Percentiles rank a stretch among this genome's conserved stretches.
phyloP scores from a whole-genome alignment of 768 basidiomycete species.

The Termitomyces sp. region DNA sequence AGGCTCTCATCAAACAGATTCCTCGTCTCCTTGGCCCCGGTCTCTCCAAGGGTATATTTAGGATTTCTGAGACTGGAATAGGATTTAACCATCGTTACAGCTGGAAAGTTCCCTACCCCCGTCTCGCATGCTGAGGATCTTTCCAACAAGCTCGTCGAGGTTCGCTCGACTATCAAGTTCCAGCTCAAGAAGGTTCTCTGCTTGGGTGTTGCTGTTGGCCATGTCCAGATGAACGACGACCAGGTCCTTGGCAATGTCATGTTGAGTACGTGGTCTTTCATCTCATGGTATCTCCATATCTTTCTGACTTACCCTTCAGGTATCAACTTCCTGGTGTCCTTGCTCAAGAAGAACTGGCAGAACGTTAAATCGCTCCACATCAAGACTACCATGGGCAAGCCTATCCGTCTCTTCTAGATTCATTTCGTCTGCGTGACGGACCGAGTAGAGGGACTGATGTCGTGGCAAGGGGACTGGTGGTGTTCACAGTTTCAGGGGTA shows the following conservation, averaged over 20 bases:
- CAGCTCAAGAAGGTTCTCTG: slow-evolving; percentile 99
- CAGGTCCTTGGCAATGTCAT: slow-evolving; percentile 97
- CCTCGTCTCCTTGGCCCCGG: slow-evolving; percentile 99
- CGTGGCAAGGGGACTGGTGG: slow-evolving; percentile 10
- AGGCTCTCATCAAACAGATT: slow-evolving; percentile 98
- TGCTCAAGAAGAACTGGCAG: slow-evolving; percentile 99
- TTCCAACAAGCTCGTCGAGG: slow-evolving; percentile 84
- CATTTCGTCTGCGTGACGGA: not conserved
- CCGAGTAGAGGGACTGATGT: slow-evolving; percentile 11
- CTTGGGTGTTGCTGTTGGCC: slow-evolving; percentile 97
- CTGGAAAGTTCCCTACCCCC: slow-evolving; percentile 99
- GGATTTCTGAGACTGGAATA: not conserved
- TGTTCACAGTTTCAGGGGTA: slow-evolving; percentile 16
- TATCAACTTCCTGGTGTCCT: slow-evolving; percentile 99
- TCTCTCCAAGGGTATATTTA: slow-evolving; percentile 86
- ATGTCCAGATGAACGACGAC: slow-evolving; percentile 96
- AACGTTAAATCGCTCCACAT: slow-evolving; percentile 98
- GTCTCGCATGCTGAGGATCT: slow-evolving; percentile 91
- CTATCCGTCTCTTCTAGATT: slow-evolving; percentile 83
- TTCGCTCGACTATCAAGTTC: slow-evolving; percentile 99
- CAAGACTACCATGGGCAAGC: slow-evolving; percentile 99
- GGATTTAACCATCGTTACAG: slow-evolving; percentile 30
- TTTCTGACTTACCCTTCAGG: slow-evolving; percentile 35
- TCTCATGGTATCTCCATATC: not conserved
- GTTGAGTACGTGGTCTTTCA: slow-evolving; percentile 58